Base-by-base conservation (phyloP, 768 basidiomycete species). In the Hemileccinum rubropunctum region DNA sequence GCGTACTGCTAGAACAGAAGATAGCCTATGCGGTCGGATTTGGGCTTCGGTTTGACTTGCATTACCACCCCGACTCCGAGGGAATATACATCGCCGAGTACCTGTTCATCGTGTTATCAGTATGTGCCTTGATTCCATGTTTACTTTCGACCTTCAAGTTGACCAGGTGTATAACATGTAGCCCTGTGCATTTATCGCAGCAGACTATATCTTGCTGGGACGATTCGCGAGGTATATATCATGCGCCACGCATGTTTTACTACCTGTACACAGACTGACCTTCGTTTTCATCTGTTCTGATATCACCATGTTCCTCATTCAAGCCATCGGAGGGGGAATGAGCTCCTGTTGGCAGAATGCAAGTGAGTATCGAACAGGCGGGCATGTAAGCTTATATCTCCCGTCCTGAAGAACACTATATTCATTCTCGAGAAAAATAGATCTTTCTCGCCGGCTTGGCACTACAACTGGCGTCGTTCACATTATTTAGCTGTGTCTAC, bases 131-230 rank as follows among this genome's bases (percentile, higher is more conserved):
- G 21, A 6, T 30, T 10, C 6, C 3, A 5, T 21, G 9, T 45
- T 76, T 14, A 12, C 30, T 41, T 15, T 17, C 1, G 7, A 26
- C 20, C 15, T 23, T 60, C 17, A n/a, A n/a, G n/a, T n/a, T n/a
- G n/a, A 48, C 10, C 15, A 3, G 3, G 10, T 9, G 5, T 14
- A n/a, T 21, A 6, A 13, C 30, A 26, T 41, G 11, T 44, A 83
- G 81, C 86, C 86, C 5, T 89, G 88, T 60, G 86, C 83, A 21
- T 88, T 88, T 67, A 83, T 86, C 53, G 83, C 83, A 6, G 76
- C 81, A 12, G 76, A 83, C 58, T 88, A 89, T 58, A 68, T 86
- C 48, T 72, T 87, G n/a, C 75, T 88, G 1, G 83, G 84, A 11
- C 78, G 77, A 12, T 63, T 90, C 3, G 80, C 83, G 5, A 70